Evolutionary conservation across 768 basidiomycete species (phyloP).

Genomic region (Flagelloscypha sp.): DNA sequence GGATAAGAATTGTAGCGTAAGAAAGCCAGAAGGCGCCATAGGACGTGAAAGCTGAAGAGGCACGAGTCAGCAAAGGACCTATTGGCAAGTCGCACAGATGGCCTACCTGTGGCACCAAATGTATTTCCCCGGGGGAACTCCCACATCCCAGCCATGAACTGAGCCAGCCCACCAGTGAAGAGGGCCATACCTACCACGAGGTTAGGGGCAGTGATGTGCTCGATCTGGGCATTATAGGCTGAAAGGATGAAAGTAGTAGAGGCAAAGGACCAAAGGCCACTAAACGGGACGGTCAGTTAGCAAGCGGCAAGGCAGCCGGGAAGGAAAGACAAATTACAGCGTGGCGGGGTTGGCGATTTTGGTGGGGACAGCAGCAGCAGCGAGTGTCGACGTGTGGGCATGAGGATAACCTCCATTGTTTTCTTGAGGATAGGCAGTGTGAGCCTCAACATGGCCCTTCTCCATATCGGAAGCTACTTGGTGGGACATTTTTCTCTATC

Average conservation of each 20-base stretch:
- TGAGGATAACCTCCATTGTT: too few species aligned
- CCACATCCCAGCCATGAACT: constrained; percentile 65
- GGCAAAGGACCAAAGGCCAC: constrained; percentile 52
- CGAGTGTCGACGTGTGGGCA: too few species aligned
- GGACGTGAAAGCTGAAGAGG: constrained; percentile 45
- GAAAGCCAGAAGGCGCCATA: constrained; percentile 63
- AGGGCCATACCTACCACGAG: constrained; percentile 56
- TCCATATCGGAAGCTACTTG: too few species aligned
- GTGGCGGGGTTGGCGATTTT: too few species aligned
- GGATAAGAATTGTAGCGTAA: constrained; percentile 44
- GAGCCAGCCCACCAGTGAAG: constrained; percentile 55
- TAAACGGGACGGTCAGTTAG: too few species aligned
- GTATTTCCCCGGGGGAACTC: constrained; percentile 40
- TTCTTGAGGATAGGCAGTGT: too few species aligned
- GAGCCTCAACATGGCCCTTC: too few species aligned
- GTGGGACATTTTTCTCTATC: too few species aligned
- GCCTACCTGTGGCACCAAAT: constrained; percentile 45
- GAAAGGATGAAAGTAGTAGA: constrained; percentile 54
- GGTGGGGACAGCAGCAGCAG: too few species aligned
- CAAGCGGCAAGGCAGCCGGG: too few species aligned
- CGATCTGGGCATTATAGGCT: constrained; percentile 38
- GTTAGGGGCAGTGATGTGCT: constrained; percentile 31
- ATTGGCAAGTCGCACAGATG: not conserved
- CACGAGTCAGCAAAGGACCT: constrained; percentile 2
- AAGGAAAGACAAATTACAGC: too few species aligned